phyloP scores from a whole-genome alignment of 768 basidiomycete genomes.

The Cystobasidium ongulense region DNA sequence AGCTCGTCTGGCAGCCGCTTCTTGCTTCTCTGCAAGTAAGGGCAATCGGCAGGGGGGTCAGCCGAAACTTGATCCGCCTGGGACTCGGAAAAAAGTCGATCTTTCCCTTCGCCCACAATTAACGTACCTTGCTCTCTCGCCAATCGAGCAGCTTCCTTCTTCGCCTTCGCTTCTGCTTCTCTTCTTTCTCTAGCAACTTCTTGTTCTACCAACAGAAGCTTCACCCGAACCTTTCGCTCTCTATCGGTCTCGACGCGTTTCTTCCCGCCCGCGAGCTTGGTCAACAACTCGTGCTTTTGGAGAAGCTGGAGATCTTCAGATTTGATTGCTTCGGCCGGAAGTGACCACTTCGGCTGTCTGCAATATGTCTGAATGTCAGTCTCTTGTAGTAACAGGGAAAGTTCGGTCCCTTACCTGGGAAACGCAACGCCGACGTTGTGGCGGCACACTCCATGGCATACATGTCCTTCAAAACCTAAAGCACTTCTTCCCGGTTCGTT shows the following conservation, averaged over 20 bases:
- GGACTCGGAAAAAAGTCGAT: neutral
- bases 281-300: conserved; percentile 2
- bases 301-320: neutral
- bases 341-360: neutral
- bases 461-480: neutral
- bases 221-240: conserved; percentile 43
- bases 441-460: neutral
- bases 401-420: neutral
- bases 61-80: neutral
- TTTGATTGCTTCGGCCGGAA: neutral
- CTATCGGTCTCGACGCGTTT: conserved; percentile 54
- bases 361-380: neutral
- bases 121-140: conserved; percentile 19
- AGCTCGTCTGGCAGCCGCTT: conserved; percentile 22
- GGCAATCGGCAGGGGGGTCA: neutral
- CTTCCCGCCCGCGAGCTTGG: conserved; percentile 40
- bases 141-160: conserved; percentile 47
- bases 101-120: neutral
- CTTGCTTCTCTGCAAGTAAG: conserved; percentile 13
- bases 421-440: neutral
- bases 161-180: conserved; percentile 53
- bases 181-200: conserved; percentile 50
- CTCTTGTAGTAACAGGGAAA: neutral
- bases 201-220: conserved; percentile 50
- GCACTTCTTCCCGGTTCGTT: neutral